These are phyloP conservation scores for Lentinula aciculospora DNA, from an alignment of 768 basidiomycete species.

Conservation along the genomic window DNA sequence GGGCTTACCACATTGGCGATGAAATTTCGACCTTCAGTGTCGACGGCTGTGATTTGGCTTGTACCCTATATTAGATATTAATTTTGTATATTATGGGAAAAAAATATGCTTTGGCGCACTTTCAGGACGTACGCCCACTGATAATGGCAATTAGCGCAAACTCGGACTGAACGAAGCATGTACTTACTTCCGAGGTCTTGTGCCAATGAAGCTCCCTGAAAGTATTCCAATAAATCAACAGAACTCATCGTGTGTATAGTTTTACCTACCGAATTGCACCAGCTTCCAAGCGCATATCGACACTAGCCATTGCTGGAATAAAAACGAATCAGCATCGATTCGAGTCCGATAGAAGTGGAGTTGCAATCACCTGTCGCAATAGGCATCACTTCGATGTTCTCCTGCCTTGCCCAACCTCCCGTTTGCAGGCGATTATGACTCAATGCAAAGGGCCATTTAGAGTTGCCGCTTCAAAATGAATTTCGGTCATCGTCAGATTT, in stretches of 20 bases:
- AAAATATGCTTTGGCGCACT: conserved; percentile 13
- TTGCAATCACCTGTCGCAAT: conserved; percentile 35
- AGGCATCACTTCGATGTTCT: conserved; percentile 48
- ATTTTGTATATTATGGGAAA: neutral
- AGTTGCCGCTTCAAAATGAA: conserved; percentile 29
- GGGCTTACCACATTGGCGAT: conserved; percentile 40
- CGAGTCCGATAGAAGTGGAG: neutral
- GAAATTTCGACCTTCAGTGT: conserved; percentile 42
- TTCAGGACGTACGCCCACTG: conserved; percentile 51
- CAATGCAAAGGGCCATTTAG: conserved; percentile 53
- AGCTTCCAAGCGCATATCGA: conserved; percentile 46
- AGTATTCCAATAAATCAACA: neutral
- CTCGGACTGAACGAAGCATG: neutral
- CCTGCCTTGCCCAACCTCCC: conserved; percentile 57
- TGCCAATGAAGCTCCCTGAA: conserved; percentile 52
- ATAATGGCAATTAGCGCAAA: neutral
- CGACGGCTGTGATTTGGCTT: conserved; percentile 43
- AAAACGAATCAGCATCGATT: conserved; percentile 3
- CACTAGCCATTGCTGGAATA: conserved; percentile 32
- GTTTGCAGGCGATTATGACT: conserved; percentile 52
- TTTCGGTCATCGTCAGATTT: neutral
- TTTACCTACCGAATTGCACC: conserved; percentile 40
- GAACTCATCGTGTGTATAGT: neutral
- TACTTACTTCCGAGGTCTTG: conserved; percentile 35
- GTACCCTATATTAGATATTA: conserved; percentile 26